Conservation (phyloP, 768 basidiomycete genomes). For the Podaxis sp. region DNA sequence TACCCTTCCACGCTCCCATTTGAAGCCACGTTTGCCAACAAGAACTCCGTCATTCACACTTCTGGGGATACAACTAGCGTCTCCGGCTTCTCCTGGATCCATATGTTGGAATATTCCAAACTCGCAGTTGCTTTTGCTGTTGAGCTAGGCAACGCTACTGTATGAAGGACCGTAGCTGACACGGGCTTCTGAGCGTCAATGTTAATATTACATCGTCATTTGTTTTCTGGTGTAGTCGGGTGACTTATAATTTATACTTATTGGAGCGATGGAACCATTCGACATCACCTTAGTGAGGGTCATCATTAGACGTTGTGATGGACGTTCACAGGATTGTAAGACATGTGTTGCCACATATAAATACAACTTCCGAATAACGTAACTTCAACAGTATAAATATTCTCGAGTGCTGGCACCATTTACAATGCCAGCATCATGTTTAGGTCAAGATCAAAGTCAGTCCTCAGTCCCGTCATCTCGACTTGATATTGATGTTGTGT, state of each 20-base stretch:
- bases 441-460: neutral
- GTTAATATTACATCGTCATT: no score
- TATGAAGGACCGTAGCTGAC: neutral
- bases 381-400: no score
- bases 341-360: no score
- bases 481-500: neutral
- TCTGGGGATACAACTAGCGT: conserved; percentile 34
- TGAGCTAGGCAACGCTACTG: conserved; percentile 35
- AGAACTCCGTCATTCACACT: conserved; percentile 26
- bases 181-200: no score
- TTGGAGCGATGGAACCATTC: no score
- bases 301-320: no score
- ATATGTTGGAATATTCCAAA: conserved; percentile 58
- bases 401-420: neutral
- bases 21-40: conserved; percentile 26
- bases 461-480: neutral
- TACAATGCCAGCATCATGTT: neutral
- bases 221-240: no score
- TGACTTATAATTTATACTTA: no score
- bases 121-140: conserved; percentile 55
- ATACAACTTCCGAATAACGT: no score
- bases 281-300: no score
- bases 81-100: conserved; percentile 39
- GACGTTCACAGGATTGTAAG: no score
- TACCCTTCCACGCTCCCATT: conserved; percentile 44